Evolutionary conservation across 257 asterid species (phyloP).

Genomic region (Primulina eburnea): DNA sequence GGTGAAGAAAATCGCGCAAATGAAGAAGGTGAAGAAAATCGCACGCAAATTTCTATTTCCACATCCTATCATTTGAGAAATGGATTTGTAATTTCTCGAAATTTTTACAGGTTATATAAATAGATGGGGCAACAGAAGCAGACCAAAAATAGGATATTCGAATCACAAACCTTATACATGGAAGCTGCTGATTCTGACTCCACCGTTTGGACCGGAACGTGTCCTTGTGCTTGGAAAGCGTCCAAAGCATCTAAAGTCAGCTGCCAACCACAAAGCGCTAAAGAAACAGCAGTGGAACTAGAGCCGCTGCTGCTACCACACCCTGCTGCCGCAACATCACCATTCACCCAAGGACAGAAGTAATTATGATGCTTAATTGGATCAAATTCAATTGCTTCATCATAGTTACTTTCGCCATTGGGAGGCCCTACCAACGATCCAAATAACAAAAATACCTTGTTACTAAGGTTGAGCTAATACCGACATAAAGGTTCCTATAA

Average conservation of each 20-base stretch:
- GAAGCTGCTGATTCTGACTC: conserved; percentile 99
- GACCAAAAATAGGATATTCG: conserved; percentile 10
- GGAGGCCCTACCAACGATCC: conserved; percentile 61
- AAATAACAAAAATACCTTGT: conserved; percentile 25
- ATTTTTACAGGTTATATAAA: neutral
- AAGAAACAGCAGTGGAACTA: conserved; percentile 63
- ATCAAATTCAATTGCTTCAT: conserved; percentile 83
- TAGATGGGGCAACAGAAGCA: conserved; percentile 1
- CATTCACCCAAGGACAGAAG: conserved; percentile 99
- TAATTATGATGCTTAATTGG: conserved; percentile 89
- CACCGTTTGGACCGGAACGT: conserved; percentile 78
- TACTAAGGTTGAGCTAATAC: neutral
- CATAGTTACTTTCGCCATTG: conserved; percentile 87
- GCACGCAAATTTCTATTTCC: too few relatives aligned
- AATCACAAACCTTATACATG: conserved; percentile 64
- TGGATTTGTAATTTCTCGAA: too few relatives aligned
- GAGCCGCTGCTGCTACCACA: conserved; percentile 75
- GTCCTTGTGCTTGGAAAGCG: conserved; percentile 81
- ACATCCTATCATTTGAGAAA: neutral
- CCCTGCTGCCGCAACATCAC: conserved; percentile 99
- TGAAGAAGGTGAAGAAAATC: neutral
- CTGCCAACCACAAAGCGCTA: conserved; percentile 96
- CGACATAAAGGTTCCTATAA: conserved; percentile 13
- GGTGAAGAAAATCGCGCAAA: neutral
- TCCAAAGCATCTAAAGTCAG: conserved; percentile 95